These are phyloP conservation scores for Rhazya stricta DNA, from an alignment of 257 asterid species.

Conservation along the genomic window DNA sequence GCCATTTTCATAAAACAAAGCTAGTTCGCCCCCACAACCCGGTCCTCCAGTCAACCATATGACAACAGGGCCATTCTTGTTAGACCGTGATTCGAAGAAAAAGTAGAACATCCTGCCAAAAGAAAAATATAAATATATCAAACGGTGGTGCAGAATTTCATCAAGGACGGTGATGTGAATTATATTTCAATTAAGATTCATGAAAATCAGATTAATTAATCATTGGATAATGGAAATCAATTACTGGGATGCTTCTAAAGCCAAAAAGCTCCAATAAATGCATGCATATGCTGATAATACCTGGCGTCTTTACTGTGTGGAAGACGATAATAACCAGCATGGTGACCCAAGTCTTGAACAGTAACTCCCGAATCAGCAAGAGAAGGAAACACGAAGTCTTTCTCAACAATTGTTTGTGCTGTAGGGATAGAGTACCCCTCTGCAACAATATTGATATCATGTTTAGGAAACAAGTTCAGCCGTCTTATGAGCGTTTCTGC, in stretches of 20 bases:
- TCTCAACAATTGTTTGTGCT: constrained; percentile 26
- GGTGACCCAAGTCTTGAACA: constrained; percentile 39
- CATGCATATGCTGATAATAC: constrained; percentile 17
- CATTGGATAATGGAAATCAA: too few relatives aligned
- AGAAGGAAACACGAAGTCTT: constrained; percentile 20
- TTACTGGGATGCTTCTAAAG: neutral
- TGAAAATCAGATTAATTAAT: neutral
- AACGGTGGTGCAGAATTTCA: neutral
- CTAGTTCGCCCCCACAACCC: constrained; percentile 72
- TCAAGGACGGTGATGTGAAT: neutral
- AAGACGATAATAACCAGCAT: constrained; percentile 44
- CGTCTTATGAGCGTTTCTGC: constrained; percentile 31
- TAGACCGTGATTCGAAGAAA: constrained; percentile 64
- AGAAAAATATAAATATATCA: neutral
- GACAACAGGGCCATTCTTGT: constrained; percentile 52
- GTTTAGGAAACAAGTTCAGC: constrained; percentile 42
- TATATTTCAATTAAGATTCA: neutral
- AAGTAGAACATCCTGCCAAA: constrained; percentile 77
- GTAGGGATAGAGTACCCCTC: neutral
- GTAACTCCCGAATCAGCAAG: constrained; percentile 26
- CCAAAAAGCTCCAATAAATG: neutral
- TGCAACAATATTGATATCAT: constrained; percentile 23
- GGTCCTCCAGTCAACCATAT: constrained; percentile 88
- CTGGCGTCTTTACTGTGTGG: constrained; percentile 36
- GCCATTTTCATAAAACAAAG: constrained; percentile 78